phyloP scores from a whole-genome alignment of 768 basidiomycete species.

The Mycena latifolia region DNA sequence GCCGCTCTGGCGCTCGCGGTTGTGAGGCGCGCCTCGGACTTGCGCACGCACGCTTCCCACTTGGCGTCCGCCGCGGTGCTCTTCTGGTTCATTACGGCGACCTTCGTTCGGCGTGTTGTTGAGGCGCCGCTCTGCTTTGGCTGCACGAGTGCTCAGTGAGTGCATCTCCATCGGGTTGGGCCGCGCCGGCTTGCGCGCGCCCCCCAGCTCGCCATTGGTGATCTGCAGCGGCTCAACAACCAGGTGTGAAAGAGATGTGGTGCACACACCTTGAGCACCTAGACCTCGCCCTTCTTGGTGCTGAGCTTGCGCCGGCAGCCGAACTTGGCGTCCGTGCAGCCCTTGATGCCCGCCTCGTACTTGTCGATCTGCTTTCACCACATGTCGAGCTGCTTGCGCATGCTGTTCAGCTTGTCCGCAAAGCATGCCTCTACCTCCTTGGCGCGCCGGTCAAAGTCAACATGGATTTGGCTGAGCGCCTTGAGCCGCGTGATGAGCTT shows the following conservation, averaged over 20 bases:
- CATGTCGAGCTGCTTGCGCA: conserved; percentile 91
- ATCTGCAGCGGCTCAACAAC: conserved; percentile 54
- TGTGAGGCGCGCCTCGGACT: conserved; percentile 87
- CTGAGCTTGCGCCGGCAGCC: conserved; percentile 87
- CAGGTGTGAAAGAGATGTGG: background rate
- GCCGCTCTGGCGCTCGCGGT: conserved; percentile 92
- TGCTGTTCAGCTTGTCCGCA: conserved; percentile 77
- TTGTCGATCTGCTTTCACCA: conserved; percentile 94
- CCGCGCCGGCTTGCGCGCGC: conserved; percentile 69
- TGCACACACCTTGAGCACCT: conserved; percentile 79
- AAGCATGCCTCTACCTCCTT: conserved; percentile 85
- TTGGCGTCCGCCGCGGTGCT: no score
- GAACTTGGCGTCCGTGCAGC: conserved; percentile 82
- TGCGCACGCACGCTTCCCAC: conserved; percentile 96
- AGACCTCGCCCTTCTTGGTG: conserved; percentile 91
- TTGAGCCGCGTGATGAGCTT: conserved; percentile 92
- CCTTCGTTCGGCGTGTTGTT: no score
- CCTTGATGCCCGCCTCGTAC: conserved; percentile 89
- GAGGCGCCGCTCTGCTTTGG: no score
- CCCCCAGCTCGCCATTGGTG: conserved; percentile 78
- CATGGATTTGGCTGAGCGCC: conserved; percentile 84
- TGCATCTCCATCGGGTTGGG: conserved; percentile 78
- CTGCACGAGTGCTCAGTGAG: conserved; percentile 77
- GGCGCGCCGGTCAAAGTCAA: conserved; percentile 86
- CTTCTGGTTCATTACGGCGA: no score